Base-by-base conservation (phyloP, 2,329 filamentous ascomycete species). In the Fusarium foetens region DNA sequence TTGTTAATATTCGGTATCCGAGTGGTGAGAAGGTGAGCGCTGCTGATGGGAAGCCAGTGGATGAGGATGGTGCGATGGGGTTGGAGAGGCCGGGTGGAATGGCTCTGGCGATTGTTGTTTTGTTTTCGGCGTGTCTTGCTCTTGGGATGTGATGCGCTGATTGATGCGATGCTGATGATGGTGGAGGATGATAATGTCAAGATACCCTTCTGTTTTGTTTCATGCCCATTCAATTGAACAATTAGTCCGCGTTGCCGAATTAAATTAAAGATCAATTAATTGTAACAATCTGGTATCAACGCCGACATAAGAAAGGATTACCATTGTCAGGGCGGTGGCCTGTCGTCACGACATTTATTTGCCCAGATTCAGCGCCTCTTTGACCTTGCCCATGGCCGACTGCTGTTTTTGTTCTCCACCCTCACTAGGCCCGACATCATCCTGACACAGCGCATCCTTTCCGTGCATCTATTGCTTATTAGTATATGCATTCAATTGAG, bases 1-100 rank as follows among this genome's bases (percentile, higher is more conserved):
- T 87, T 9, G 85, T 81, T 58, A 86, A 88, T 68, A 83, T 88
- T 45, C 73, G 78, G 29, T 88, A 87, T 63, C 83, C 82, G 2
- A 83, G 79, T 5, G 86, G 85, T 5, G 72, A 83, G 35, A 80
- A 77, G 53, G 82, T 86, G 1, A 66, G 81, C 27, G 84, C 84
- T 2, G 66, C 71, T 2, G 73, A 72, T 39, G 72, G 76, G 1
- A 62, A 61, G 45, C 62, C 66, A 6, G 70, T 38, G 6, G 65
- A 72, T 17, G 68, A 71, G 17, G 61, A 71, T 9, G 23, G 52
- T 3, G 67, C 63, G 5, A 42, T 46, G 17, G 67, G 46, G 6
- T 41, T 62, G 10, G 35, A 36, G 3, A 59, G 49, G 5, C 68
- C 70, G 1, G 61, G 70, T n/a, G 58, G 55, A 17, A 57, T 62